Evolutionary conservation across 305 asterid species (phyloP).

Genomic region (Ajuga reptans): DNA sequence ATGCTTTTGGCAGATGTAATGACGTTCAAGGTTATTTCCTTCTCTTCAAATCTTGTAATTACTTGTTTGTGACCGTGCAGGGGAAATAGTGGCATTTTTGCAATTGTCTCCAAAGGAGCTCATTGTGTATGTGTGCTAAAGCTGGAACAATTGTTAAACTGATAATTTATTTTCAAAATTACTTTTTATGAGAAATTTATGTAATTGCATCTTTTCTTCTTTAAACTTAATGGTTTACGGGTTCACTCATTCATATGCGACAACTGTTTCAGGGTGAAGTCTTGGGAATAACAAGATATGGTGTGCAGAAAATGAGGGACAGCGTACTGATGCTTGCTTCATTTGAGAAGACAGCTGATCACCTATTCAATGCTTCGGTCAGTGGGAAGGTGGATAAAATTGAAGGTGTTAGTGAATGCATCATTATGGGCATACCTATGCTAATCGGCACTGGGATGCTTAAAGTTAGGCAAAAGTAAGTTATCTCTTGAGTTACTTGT

Average conservation of each 20-base stretch:
- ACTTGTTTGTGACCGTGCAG: conserved; percentile 1
- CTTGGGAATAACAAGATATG: conserved; percentile 74
- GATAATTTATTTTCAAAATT: neutral
- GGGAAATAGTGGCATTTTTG: neutral
- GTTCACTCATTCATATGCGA: conserved; percentile 9
- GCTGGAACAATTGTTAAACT: neutral
- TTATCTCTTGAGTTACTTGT: neutral
- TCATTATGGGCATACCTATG: conserved; percentile 87
- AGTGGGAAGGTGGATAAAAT: conserved; percentile 70
- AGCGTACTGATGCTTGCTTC: conserved; percentile 89
- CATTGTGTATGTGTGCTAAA: neutral
- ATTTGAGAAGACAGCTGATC: conserved; percentile 80
- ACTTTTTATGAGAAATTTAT: too few relatives aligned
- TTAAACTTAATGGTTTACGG: neutral
- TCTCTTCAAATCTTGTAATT: neutral
- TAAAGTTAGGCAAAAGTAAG: conserved; percentile 71
- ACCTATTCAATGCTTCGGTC: conserved; percentile 77
- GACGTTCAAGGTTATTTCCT: conserved; percentile 65
- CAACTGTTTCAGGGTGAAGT: conserved; percentile 61
- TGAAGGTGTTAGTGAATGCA: conserved; percentile 87
- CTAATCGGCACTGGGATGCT: conserved; percentile 83
- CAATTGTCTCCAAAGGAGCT: neutral
- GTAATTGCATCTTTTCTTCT: neutral
- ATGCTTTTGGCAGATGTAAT: conserved; percentile 89
- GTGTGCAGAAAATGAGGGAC: conserved; percentile 77